Evolutionary conservation across 2,329 filamentous ascomycete species (phyloP).

Genomic region (Parastagonospora nodorum): DNA sequence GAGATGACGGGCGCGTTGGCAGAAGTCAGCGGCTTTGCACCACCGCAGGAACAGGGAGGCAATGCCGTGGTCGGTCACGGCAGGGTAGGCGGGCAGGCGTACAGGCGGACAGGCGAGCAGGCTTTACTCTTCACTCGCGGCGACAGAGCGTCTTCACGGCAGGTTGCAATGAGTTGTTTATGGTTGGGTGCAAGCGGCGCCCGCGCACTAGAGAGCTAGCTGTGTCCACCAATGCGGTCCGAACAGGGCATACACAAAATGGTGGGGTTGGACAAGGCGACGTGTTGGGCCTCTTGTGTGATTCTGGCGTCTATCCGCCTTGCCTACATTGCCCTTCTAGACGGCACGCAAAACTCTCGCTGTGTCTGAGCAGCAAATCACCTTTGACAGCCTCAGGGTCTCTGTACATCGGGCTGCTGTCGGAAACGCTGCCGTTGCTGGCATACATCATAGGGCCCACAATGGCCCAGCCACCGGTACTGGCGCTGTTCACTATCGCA

Average conservation of each 20-base stretch:
- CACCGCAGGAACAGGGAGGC: background rate
- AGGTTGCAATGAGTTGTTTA: slow-evolving; percentile 2
- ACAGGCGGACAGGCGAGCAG: too few relatives aligned
- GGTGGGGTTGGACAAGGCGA: slow-evolving; percentile 3
- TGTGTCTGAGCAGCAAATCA: background rate
- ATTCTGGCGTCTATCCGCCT: too few relatives aligned
- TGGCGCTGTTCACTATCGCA: background rate
- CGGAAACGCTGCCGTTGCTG: background rate
- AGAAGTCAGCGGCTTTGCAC: slow-evolving; percentile 5
- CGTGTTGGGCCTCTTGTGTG: background rate
- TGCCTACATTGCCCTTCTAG: too few relatives aligned
- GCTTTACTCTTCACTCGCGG: too few relatives aligned
- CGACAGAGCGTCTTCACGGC: background rate
- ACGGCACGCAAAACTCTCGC: too few relatives aligned
- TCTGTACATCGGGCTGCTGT: background rate
- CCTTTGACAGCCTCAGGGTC: background rate
- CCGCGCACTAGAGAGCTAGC: slow-evolving; percentile 9
- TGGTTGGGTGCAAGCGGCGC: slow-evolving; percentile 3
- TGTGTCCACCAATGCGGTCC: slow-evolving; percentile 9
- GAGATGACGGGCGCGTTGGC: slow-evolving; percentile 8
- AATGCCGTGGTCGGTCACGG: too few relatives aligned
- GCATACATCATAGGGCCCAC: background rate
- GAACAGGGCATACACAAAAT: slow-evolving; percentile 7
- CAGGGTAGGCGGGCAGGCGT: too few relatives aligned
- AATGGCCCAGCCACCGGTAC: background rate